Evolutionary conservation across 2,329 filamentous ascomycete genomes (phyloP).

Genomic region (Penicillium sp.): DNA sequence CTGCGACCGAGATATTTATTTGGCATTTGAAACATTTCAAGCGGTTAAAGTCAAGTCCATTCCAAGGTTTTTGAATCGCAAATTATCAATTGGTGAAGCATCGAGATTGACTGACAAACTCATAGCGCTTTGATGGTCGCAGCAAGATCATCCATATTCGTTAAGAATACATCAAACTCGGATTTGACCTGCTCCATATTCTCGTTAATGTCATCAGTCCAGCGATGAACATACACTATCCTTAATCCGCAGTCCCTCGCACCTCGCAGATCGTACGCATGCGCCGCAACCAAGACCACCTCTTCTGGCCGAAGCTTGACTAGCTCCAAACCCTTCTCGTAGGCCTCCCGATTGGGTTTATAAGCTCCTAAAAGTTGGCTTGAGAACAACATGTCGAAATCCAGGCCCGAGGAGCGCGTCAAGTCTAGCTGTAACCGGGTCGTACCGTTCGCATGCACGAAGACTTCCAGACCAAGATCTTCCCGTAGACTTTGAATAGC

Average conservation of each 20-base stretch:
- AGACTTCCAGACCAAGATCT: constrained; percentile 42
- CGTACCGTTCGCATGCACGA: constrained; percentile 59
- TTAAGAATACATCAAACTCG: constrained; percentile 46
- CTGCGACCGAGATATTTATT: too few species aligned
- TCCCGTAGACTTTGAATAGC: constrained; percentile 46
- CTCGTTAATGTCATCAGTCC: constrained; percentile 57
- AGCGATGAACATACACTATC: constrained; percentile 56
- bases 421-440: constrained; percentile 59
- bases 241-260: constrained; percentile 53
- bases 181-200: constrained; percentile 44
- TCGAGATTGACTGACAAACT: background rate
- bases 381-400: constrained; percentile 57
- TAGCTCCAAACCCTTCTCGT: constrained; percentile 49
- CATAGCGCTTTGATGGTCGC: constrained; percentile 5
- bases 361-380: constrained; percentile 53
- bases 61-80: too few species aligned
- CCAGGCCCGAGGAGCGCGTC: constrained; percentile 48
- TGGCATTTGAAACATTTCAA: too few species aligned
- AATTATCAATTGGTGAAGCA: too few species aligned
- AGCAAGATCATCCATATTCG: constrained; percentile 21
- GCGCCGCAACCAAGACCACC: constrained; percentile 56
- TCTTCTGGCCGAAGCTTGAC: constrained; percentile 50
- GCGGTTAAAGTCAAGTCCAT: too few species aligned
- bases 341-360: constrained; percentile 53
- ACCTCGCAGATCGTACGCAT: constrained; percentile 56